These are phyloP conservation scores for Sphaerulina populicola DNA, from an alignment of 2,329 filamentous ascomycete species.

Conservation along the genomic window DNA sequence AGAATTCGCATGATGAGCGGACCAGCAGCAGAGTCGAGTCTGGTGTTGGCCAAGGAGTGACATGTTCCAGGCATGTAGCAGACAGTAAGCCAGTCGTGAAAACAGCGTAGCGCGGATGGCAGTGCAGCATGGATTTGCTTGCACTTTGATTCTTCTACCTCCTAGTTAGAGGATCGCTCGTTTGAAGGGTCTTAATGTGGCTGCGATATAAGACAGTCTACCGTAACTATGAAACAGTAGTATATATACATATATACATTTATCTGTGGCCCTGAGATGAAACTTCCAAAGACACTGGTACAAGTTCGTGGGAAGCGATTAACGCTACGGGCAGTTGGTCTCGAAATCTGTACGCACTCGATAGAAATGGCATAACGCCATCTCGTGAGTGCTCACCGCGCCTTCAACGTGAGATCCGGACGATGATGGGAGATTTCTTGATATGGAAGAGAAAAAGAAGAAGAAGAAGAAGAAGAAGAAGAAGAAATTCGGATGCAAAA, in stretches of 20 bases:
- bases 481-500: background rate
- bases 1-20: background rate
- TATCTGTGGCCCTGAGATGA: slow-evolving; percentile 49
- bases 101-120: background rate
- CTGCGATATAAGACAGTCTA: background rate
- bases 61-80: background rate
- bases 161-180: no score
- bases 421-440: slow-evolving; percentile 28
- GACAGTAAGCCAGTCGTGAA: slow-evolving; percentile 2
- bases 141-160: no score
- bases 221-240: background rate
- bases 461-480: slow-evolving; percentile 10
- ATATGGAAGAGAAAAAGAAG: slow-evolving; percentile 14
- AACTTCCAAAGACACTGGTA: slow-evolving; percentile 29
- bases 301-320: slow-evolving; percentile 36
- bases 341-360: slow-evolving; percentile 34
- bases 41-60: background rate
- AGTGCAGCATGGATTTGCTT: slow-evolving; percentile 3
- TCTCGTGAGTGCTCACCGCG: slow-evolving; percentile 26
- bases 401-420: slow-evolving; percentile 30
- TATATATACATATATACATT: no score
- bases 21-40: background rate
- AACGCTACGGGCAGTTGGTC: slow-evolving; percentile 43
- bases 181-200: background rate
- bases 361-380: slow-evolving; percentile 29